Conservation (phyloP, 1,284 basidiomycete species). For the Tilletia setariae region DNA sequence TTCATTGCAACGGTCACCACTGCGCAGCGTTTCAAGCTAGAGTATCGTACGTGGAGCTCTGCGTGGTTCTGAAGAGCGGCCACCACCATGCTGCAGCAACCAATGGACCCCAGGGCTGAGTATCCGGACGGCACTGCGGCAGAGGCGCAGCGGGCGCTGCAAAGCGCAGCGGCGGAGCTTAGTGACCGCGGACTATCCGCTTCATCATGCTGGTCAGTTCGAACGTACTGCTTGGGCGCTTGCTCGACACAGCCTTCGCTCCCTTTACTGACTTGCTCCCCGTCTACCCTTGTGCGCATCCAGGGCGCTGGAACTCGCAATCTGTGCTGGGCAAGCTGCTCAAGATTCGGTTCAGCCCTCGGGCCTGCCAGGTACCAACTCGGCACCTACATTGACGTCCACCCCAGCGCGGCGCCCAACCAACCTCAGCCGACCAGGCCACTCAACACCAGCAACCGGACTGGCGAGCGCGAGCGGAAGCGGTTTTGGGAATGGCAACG, state of each 20-base stretch:
- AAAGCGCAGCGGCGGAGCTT: not conserved
- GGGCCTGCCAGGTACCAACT: not conserved
- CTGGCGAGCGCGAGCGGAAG: slow-evolving; percentile 22
- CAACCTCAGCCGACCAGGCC: slow-evolving; percentile 19
- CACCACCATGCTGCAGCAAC: not conserved
- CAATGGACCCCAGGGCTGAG: not conserved
- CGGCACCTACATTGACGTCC: not conserved
- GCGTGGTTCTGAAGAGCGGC: not conserved
- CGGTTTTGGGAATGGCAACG: slow-evolving; percentile 27
- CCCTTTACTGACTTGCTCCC: not conserved
- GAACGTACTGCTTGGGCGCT: too few relatives aligned
- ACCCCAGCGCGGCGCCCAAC: slow-evolving; percentile 1
- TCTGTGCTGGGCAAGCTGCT: slow-evolving; percentile 26
- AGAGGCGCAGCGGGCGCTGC: not conserved
- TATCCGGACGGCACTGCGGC: not conserved
- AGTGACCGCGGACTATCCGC: slow-evolving; percentile 8
- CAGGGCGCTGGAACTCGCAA: slow-evolving; percentile 42
- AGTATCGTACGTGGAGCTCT: too few relatives aligned
- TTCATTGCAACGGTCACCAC: not conserved
- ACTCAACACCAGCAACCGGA: slow-evolving; percentile 28
- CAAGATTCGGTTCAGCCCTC: not conserved
- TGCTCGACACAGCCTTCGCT: not conserved
- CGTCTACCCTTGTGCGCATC: not conserved
- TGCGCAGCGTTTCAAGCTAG: not conserved
- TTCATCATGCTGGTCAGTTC: not conserved